Base-by-base conservation (phyloP, 371 early-diverging fungal species). In the Saksenaea vasiformis region DNA sequence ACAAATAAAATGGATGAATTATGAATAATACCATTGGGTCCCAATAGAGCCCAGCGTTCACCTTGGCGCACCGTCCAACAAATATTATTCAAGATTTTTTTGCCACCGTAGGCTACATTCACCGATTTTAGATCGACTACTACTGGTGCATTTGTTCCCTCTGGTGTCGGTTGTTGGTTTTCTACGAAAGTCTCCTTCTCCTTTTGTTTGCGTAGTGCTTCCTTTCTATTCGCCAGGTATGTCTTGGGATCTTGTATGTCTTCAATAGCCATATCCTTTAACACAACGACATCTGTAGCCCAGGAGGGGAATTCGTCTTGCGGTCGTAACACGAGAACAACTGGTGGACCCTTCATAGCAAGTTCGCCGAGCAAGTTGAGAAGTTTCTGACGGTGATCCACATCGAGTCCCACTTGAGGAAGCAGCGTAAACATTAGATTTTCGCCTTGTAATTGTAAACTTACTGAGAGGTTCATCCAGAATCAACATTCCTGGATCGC, bases 381-480 rank as follows among this genome's bases (percentile, higher is more conserved):
- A 22, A 87, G 31, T 47, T 72, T 72, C n/a, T 64, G 19, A 10
- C 88, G 82, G 58, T 83, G 82, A 8, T 70, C 65, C 1, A 78
- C 79, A 74, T 87, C 88, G 37, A 87, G 64, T 0, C 88, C 88
- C 84, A 86, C 84, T 84, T 39, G 14, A 3, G 41, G 44, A 31
- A 39, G 34, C 10, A 55, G 11, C 2, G 5, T 11, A 53, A 62
- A 57, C 0, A 34, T 51, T 19, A 43, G 17, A 35, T 55, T 19
- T 31, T n/a, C 34, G 39, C 28, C 41, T 60, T 44, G 19, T 41
- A 1, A 11, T 8, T 34, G 24, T n/a, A 15, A 2, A 55, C 76
- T 69, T 76, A 87, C 87, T 87, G 17, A 87, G 78, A 1, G 87
- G 86, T 69, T 85, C 86, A 66, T 87, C 86, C 13, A 85, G 61